Evolutionary conservation across 2,329 filamentous ascomycete genomes (phyloP), one percentile per base, ranked within the genome.

Genomic region (Cryphonectria japonica): DNA sequence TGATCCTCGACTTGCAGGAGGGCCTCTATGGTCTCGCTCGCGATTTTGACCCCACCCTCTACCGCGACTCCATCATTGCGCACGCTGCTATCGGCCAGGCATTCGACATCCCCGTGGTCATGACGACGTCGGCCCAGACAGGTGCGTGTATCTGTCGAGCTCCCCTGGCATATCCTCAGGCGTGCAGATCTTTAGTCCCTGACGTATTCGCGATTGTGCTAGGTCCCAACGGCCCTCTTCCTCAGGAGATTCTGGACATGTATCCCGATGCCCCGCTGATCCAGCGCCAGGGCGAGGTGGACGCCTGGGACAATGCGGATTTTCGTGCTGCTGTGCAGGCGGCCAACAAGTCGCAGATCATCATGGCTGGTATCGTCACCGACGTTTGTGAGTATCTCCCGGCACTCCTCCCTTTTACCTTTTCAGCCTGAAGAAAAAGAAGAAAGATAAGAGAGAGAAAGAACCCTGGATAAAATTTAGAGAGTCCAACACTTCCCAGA

Each of bases 231-330:
- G 92, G 92, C 1, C 88, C 87, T 1, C 82, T 94, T 1, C 89
- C 91, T 13, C 88, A 90, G 75, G 92, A 93, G 76, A 91, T 94
- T 73, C 78, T 87, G 6, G 84, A 89, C 16, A 86, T 90, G 87
- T 90, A 92, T 77, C 92, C 92, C 37, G 81, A 87, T 62, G 88
- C 89, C 0, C 87, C 92, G 0, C 82, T 93, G 14, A 87, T 94
- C 77, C 83, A 86, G 75, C 88, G 92, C 50, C 85, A 91, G 72
- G 92, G 92, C 54, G 90, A 94, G 77, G 91, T 94, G 76, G 87
- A 93, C 77, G 92, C 92, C 2, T 93, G 91, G 92, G 92, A 94
- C 77, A 93, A 93, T 75, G 75, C 85, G 2, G 87, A 92, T 0
- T 93, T 94, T 82, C 86, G 86, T 50, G 83, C 83, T 1, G 91